Evolutionary conservation across 1,284 basidiomycete species (phyloP), one percentile per base, ranked within the genome.

Genomic region (Puccinia novopanici): DNA sequence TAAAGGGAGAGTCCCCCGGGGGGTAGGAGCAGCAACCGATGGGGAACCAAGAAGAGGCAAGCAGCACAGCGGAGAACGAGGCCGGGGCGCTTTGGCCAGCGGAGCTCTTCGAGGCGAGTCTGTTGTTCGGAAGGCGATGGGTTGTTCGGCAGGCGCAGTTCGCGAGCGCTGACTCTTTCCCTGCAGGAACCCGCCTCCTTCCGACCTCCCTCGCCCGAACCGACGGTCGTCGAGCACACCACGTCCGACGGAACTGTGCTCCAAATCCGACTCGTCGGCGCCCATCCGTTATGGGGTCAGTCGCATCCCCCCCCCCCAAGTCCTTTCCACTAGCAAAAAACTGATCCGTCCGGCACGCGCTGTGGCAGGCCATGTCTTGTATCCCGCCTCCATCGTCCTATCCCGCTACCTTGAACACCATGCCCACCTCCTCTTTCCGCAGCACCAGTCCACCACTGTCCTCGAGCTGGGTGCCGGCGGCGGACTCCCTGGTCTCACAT

Each of bases 381-480:
- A 79, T 71, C 76, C 76, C 24, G 76, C 76, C 24, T 34, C 76
- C 6, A 71, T 79, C 24, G 2, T 71, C 17, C 40, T 79, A 48
- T 55, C 76, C 15, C 34, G 50, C 19, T 79, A 79, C 40, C 45
- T 79, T 22, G 34, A 79, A 13, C 10, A 71, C 10, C 34, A 79
- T 50, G 48, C 76, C 4, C n/a, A n/a, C 0, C 34, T 24, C 15
- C 40, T 79, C 30, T 71, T 77, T 24, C 63, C 75, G 19, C 37
- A 57, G 15, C 15, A 37, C 17, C 24, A 30, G 67, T 67, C 22
- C 48, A 61, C 67, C n/a, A 57, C 12, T 37, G 76, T 79, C 17
- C 76, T 79, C 55, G 76, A 79, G 42, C 67, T 79, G 37, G 76
- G 76, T 22, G 76, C 76, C 12, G 76, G 67, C 9, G 76, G 45